These are phyloP conservation scores for Cyberlindnera maritima DNA, from an alignment of 805 yeast genomes.

Conservation along the genomic window DNA sequence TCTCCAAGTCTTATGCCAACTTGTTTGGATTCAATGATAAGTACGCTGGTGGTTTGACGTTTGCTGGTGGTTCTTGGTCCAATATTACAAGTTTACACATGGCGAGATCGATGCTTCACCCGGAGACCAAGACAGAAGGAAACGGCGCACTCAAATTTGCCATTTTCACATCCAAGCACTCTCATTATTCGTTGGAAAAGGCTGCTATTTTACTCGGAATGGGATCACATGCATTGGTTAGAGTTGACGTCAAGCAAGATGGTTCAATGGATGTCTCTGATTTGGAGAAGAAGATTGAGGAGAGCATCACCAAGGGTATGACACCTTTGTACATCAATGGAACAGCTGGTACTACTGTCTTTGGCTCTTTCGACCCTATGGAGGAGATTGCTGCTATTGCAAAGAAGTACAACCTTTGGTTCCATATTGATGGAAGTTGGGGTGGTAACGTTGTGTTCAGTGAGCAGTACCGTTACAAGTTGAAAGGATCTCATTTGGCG, in stretches of 20 bases:
- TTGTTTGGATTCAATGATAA: constrained; percentile 55
- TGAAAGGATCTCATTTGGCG: constrained; percentile 63
- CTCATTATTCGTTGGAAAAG: constrained; percentile 79
- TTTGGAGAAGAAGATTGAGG: constrained; percentile 43
- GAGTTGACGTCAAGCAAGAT: constrained; percentile 51
- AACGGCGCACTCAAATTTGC: constrained; percentile 56
- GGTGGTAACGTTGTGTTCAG: constrained; percentile 84
- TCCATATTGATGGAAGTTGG: constrained; percentile 89
- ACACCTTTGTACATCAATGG: constrained; percentile 77
- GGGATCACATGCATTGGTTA: constrained; percentile 61
- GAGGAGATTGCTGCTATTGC: constrained; percentile 53
- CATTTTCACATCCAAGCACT: constrained; percentile 65
- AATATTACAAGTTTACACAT: constrained; percentile 75
- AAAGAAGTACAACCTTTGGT: constrained; percentile 58
- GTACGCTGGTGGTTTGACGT: constrained; percentile 77
- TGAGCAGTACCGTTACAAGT: constrained; percentile 37
- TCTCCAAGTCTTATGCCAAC: constrained; percentile 64
- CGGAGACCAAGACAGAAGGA: constrained; percentile 67
- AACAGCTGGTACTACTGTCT: constrained; percentile 88
- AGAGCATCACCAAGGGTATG: constrained; percentile 49
- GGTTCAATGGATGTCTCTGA: constrained; percentile 56
- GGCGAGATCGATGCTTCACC: constrained; percentile 64
- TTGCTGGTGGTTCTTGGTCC: constrained; percentile 87
- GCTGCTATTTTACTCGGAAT: constrained; percentile 76
- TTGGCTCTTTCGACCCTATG: constrained; percentile 77